Evolutionary conservation across 164 flowering plant genomes (phyloP).

Genomic region (Macadamia tetraphylla): DNA sequence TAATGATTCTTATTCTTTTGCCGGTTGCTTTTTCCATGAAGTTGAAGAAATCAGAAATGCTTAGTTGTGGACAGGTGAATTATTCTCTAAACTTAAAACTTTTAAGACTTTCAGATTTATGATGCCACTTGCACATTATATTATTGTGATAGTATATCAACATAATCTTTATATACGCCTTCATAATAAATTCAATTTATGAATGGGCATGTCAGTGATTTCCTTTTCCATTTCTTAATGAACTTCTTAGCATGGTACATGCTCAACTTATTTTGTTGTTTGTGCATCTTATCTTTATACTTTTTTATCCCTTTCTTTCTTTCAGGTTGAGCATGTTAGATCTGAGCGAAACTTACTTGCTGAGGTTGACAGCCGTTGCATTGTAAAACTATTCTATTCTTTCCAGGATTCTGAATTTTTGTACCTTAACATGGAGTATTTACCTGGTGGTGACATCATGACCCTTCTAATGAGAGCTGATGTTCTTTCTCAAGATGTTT

Average conservation of each 20-base stretch:
- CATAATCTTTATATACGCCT: too few relatives aligned
- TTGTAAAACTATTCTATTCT: neutral
- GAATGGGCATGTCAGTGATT: neutral
- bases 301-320: neutral
- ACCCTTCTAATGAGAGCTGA: slow-evolving; percentile 48
- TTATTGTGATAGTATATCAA: too few relatives aligned
- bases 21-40: slow-evolving; percentile 48
- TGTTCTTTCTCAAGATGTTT: slow-evolving; percentile 43
- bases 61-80: slow-evolving; percentile 88
- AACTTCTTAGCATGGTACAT: neutral
- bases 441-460: slow-evolving; percentile 60
- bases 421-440: slow-evolving; percentile 49
- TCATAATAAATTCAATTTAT: neutral
- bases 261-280: too few relatives aligned
- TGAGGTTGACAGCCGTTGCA: neutral
- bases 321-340: neutral
- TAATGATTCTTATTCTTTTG: neutral
- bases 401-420: slow-evolving; percentile 47
- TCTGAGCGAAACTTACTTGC: neutral
- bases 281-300: neutral
- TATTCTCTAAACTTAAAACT: too few relatives aligned
- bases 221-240: neutral
- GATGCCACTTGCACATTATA: neutral
- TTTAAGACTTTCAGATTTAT: neutral
- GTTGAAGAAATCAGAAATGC: slow-evolving; percentile 94